Evolutionary conservation across 768 basidiomycete genomes (phyloP).

Genomic region (Candolleomyces eurysporus): DNA sequence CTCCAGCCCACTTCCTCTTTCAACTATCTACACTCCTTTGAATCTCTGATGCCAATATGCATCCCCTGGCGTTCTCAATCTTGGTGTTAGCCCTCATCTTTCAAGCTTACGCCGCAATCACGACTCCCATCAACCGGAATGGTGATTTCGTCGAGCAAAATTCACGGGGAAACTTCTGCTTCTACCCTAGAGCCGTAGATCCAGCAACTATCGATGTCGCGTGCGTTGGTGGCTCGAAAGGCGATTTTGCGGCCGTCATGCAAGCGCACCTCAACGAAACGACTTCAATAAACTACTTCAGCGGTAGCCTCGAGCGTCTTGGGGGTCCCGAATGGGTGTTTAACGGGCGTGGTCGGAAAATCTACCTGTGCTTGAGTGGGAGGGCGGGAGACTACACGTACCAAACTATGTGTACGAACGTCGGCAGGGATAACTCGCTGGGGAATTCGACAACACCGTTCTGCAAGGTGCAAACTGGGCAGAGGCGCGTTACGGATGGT

Average conservation of each 20-base stretch:
- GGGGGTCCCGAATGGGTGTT: slow-evolving; percentile 11
- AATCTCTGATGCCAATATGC: too few relatives aligned
- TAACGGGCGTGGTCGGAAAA: slow-evolving; percentile 2
- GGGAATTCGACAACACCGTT: slow-evolving; percentile 7
- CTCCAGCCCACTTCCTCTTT: too few relatives aligned
- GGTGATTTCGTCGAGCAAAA: slow-evolving; percentile 12
- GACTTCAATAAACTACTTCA: slow-evolving; percentile 15
- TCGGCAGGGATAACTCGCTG: slow-evolving; percentile 8
- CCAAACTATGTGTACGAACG: slow-evolving; percentile 12
- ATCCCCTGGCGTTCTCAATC: not conserved
- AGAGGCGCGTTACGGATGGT: slow-evolving; percentile 15
- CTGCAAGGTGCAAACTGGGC: slow-evolving; percentile 9
- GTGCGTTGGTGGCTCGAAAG: slow-evolving; percentile 9
- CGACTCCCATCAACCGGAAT: slow-evolving; percentile 6
- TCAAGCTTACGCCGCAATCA: slow-evolving; percentile 7
- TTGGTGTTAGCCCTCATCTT: not conserved
- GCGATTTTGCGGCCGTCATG: slow-evolving; percentile 8
- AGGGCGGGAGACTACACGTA: slow-evolving; percentile 13
- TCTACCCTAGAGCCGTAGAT: slow-evolving; percentile 12
- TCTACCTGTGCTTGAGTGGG: slow-evolving; percentile 13
- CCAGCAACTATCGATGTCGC: slow-evolving; percentile 12
- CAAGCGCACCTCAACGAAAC: slow-evolving; percentile 10
- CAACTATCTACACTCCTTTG: too few relatives aligned
- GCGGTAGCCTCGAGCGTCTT: slow-evolving; percentile 8
- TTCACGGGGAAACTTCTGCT: slow-evolving; percentile 8